These are phyloP conservation scores for Echeveria elegans DNA, from an alignment of 164 flowering plant genomes.

Conservation along the genomic window DNA sequence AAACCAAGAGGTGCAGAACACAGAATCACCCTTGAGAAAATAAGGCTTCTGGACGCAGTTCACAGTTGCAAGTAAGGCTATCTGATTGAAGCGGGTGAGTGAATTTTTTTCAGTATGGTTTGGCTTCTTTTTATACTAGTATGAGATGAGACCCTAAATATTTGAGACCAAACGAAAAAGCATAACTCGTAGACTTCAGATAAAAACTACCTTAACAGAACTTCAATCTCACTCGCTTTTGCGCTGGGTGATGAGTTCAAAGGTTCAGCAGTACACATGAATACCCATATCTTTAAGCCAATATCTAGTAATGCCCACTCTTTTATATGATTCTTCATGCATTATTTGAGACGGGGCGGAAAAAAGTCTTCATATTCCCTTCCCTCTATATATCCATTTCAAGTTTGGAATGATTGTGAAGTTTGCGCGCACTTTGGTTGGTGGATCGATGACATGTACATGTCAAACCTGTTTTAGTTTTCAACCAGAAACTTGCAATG, in stretches of 20 bases:
- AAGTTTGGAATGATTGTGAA: not conserved
- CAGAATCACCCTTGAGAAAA: not conserved
- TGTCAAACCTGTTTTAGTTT: not conserved
- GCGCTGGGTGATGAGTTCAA: not conserved
- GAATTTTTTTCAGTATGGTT: not conserved
- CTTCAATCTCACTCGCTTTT: conserved; percentile 1
- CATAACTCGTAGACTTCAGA: not conserved
- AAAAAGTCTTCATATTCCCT: conserved; percentile 16
- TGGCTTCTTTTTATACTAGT: not conserved
- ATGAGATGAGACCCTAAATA: not conserved
- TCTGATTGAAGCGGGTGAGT: not conserved
- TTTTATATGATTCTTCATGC: conserved; percentile 32
- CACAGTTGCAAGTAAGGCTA: not conserved
- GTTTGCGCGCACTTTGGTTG: conserved; percentile 1
- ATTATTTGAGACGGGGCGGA: conserved; percentile 20
- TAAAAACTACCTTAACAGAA: not conserved
- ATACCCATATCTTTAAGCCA: conserved; percentile 1
- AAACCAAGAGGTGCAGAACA: not conserved
- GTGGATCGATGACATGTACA: conserved; percentile 7
- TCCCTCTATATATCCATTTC: conserved; percentile 14
- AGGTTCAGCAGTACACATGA: not conserved
- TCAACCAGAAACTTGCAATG: not conserved
- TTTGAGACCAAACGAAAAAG: conserved; percentile 6
- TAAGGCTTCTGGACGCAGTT: not conserved
- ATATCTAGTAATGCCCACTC: conserved; percentile 11